These are phyloP conservation scores for Tetracladium marchalianum DNA, from an alignment of 495 filamentous ascomycete species.

Conservation along the genomic window DNA sequence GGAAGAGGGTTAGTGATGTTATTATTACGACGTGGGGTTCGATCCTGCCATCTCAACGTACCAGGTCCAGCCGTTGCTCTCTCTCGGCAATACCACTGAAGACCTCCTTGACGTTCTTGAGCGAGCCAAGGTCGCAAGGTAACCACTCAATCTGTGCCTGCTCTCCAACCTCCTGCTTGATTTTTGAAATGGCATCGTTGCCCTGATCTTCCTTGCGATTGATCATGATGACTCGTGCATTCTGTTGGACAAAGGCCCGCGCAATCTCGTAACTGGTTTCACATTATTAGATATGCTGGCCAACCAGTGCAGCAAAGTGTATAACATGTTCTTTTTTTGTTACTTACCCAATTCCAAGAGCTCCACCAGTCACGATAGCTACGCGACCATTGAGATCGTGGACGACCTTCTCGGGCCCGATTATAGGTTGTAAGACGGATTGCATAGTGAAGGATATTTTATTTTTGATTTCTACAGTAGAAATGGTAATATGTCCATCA, in stretches of 20 bases:
- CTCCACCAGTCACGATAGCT: not conserved
- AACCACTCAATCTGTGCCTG: conserved; percentile 29
- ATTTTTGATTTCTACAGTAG: too few species aligned
- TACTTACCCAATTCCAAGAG: conserved; percentile 1
- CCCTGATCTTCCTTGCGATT: conserved; percentile 32
- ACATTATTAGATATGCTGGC: too few species aligned
- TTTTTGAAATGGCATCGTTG: conserved; percentile 25
- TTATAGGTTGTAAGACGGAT: not conserved
- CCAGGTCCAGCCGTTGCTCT: conserved; percentile 29
- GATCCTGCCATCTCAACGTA: conserved; percentile 7
- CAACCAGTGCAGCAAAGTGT: too few species aligned
- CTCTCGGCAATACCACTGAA: conserved; percentile 22
- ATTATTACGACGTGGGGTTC: not conserved
- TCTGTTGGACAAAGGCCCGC: conserved; percentile 23
- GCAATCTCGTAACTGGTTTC: conserved; percentile 15
- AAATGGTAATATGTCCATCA: too few species aligned
- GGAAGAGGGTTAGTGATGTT: too few species aligned
- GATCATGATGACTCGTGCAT: conserved; percentile 28
- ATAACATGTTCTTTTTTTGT: too few species aligned
- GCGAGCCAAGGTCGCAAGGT: conserved; percentile 31
- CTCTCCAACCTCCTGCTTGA: conserved; percentile 20
- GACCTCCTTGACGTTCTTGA: conserved; percentile 28
- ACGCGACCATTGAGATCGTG: conserved; percentile 1
- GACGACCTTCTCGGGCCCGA: not conserved
- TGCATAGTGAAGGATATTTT: conserved; percentile 2